Conservation (phyloP, 176 grass and related monocot genomes). For the Calamus simplicifolius region DNA sequence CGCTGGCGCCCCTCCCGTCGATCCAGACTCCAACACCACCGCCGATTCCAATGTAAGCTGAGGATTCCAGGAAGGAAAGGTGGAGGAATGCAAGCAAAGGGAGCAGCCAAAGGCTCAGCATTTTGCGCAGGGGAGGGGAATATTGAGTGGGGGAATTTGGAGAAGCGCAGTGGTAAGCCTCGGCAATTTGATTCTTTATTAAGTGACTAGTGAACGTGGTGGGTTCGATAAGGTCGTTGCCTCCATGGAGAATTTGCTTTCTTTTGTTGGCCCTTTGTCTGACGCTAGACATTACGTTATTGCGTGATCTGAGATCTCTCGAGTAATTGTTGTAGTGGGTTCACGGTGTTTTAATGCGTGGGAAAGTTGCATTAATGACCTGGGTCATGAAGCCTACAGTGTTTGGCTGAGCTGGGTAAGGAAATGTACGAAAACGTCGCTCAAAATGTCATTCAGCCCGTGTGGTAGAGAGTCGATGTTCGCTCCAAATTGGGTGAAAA, state of each 20-base stretch:
- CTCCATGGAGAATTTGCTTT: neutral
- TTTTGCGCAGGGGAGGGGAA: neutral
- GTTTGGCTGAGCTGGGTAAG: too few relatives aligned
- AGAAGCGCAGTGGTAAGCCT: too few relatives aligned
- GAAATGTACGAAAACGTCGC: too few relatives aligned
- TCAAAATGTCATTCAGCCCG: too few relatives aligned
- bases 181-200: too few relatives aligned
- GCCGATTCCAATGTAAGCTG: slow-evolving; percentile 34
- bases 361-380: neutral
- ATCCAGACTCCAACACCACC: slow-evolving; percentile 49
- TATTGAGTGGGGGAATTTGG: neutral
- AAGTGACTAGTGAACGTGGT: too few relatives aligned
- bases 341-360: neutral
- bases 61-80: slow-evolving; percentile 13
- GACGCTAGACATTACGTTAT: neutral
- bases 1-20: slow-evolving; percentile 20
- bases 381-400: neutral
- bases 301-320: neutral
- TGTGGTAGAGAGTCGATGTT: too few relatives aligned
- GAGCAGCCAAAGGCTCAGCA: slow-evolving; percentile 19
- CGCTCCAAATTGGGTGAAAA: too few relatives aligned
- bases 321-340: neutral
- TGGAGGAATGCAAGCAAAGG: slow-evolving; percentile 12
- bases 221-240: too few relatives aligned
- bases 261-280: neutral